Base-by-base conservation (phyloP, 352 stramenopile species). In the Phytophthora cactorum region DNA sequence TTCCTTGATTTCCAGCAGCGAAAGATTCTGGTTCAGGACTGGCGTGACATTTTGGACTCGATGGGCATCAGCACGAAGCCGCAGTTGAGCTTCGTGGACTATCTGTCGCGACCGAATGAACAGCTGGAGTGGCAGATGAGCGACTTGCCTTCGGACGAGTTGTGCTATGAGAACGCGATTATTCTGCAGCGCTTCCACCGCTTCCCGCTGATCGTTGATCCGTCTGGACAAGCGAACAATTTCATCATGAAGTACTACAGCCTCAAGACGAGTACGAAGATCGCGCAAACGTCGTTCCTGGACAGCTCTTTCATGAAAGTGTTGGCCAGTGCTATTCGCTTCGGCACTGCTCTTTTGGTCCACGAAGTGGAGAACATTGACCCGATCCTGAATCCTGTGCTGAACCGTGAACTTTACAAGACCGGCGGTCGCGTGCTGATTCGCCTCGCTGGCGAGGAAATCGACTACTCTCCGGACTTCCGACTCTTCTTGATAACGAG, bases 301-400 rank as follows among this genome's bases (percentile, higher is more conserved):
- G 98, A 99, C 72, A 97, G 96, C 44, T 97, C 93, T 7, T 99
- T 99, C 82, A 99, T 99, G 86, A 99, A 99, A 76, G 98, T 98
- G n/a, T 80, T 99, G 22, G 97, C 97, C n/a, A 98, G 96, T 68
- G 97, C 98, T 28, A 98, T 99, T 79, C 97, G 98, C 41, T 99
- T 99, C 74, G 98, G 98, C 39, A 99, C 96, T 28, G 95, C 98
- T 36, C 80, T 99, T 34, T 75, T 99, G 11, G 97, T 99, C 27
- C 96, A 99, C 68, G 98, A 99, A 76, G 98, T 99, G 17, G 98
- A 99, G 72, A 98, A 97, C 53, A 97, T 99, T 49, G 98, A 99
- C 77, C 98, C 98, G 47, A 97, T 99, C 31, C 69, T 99, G 57
- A 99, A 99, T 77, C 98, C 98, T 29, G 94, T 99, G 32, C 75